These are phyloP conservation scores for Thermothelomyces thermophilus DNA, from an alignment of 2,329 filamentous ascomycete species.

Conservation along the genomic window DNA sequence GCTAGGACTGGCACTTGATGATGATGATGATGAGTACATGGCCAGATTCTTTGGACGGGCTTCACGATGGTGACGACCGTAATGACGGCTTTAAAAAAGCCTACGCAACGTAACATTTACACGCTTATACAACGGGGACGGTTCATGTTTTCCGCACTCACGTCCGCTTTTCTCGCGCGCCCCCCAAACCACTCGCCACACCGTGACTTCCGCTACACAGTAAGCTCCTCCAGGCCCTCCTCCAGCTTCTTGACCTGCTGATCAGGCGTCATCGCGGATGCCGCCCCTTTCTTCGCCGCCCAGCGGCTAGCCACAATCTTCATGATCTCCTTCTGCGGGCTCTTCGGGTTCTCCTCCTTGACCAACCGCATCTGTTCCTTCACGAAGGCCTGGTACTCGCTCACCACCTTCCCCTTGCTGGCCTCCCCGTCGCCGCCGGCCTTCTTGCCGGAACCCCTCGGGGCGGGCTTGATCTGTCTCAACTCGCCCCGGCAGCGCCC, in stretches of 20 bases:
- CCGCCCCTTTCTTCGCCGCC: constrained; percentile 36
- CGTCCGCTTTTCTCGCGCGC: too few species aligned
- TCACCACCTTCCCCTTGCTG: constrained; percentile 29
- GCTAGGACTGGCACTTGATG: neutral
- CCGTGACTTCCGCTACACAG: neutral
- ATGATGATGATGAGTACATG: too few species aligned
- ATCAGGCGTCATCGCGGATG: neutral
- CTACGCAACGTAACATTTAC: neutral
- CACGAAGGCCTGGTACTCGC: constrained; percentile 48
- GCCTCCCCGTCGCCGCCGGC: constrained; percentile 19
- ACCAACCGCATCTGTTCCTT: constrained; percentile 62
- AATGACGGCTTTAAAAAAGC: constrained; percentile 1
- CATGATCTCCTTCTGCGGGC: constrained; percentile 63
- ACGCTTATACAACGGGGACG: neutral
- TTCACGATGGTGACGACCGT: constrained; percentile 5
- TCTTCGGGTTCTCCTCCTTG: constrained; percentile 48
- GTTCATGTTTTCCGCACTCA: too few species aligned
- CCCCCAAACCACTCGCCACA: too few species aligned
- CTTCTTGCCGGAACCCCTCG: constrained; percentile 42
- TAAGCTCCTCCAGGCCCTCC: neutral
- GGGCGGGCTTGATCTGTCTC: constrained; percentile 72
- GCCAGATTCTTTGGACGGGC: neutral
- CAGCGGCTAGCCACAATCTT: constrained; percentile 58
- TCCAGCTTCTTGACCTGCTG: neutral
- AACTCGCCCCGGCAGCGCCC: constrained; percentile 66